Evolutionary conservation across 2,329 filamentous ascomycete genomes (phyloP).

Genomic region (Aspergillus spinulosporus): DNA sequence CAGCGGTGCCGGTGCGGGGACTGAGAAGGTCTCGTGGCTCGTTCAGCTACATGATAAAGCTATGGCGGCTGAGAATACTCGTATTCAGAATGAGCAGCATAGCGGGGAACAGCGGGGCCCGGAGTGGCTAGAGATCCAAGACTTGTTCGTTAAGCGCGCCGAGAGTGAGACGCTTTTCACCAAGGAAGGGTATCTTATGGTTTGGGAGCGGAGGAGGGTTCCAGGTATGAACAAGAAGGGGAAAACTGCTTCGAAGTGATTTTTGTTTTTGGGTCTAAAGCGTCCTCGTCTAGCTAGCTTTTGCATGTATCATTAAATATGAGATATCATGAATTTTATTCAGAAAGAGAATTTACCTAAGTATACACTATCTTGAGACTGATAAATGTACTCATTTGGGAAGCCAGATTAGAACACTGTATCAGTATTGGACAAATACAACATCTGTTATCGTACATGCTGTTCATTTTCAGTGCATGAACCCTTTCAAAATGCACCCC

Average conservation of each 20-base stretch:
- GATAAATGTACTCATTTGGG: no score
- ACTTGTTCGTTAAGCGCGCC: conserved; percentile 87
- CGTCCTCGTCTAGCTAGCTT: not conserved
- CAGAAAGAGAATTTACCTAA: not conserved
- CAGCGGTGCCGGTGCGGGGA: conserved; percentile 76
- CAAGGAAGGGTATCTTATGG: conserved; percentile 91
- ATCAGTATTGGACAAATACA: no score
- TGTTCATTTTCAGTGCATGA: no score
- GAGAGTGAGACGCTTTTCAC: conserved; percentile 88
- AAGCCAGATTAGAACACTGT: no score
- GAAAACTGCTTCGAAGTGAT: conserved; percentile 30
- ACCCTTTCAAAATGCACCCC: conserved; percentile 33
- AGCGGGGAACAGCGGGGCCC: conserved; percentile 51
- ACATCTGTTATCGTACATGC: no score
- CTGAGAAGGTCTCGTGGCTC: conserved; percentile 92
- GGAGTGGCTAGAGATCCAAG: conserved; percentile 92
- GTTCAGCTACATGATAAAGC: conserved; percentile 83
- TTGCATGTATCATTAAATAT: conserved; percentile 17
- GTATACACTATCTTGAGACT: no score
- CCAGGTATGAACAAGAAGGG: conserved; percentile 40
- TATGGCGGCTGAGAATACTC: conserved; percentile 43
- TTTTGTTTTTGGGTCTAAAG: not conserved
- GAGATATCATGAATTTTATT: conserved; percentile 11
- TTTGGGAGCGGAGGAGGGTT: conserved; percentile 81
- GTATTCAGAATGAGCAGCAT: conserved; percentile 27